Percentiles rank a stretch among this genome's conserved stretches.
Conservation (phyloP, 805 yeast genomes). For the Lipomyces starkeyi region DNA sequence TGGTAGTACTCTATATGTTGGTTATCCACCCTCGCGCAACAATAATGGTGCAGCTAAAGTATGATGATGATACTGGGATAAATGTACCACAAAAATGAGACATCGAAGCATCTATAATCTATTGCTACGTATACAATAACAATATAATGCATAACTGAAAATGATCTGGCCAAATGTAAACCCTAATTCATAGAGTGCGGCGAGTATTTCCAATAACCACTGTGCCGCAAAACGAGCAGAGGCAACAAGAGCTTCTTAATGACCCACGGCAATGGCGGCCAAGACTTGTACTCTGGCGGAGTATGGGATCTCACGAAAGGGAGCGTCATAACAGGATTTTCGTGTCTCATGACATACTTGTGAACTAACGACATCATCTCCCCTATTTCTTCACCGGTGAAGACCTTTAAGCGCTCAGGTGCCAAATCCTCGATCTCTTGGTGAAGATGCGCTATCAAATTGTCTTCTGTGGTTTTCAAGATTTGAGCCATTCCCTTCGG, state of each 20-base stretch:
- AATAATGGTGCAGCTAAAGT: no score
- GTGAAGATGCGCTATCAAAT: slow-evolving; percentile 16
- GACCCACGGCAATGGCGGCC: slow-evolving; percentile 25
- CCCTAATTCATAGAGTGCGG: slow-evolving; percentile 14
- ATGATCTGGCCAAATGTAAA: neutral
- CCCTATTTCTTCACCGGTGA: slow-evolving; percentile 9
- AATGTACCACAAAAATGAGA: no score
- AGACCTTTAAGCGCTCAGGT: slow-evolving; percentile 16
- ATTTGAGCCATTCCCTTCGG: slow-evolving; percentile 12
- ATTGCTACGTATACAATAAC: neutral
- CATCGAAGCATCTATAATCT: neutral
- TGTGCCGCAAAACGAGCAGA: slow-evolving; percentile 15
- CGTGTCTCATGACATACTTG: slow-evolving; percentile 13
- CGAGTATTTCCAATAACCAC: slow-evolving; percentile 27
- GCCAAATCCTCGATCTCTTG: slow-evolving; percentile 24
- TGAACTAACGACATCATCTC: slow-evolving; percentile 9
- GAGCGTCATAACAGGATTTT: slow-evolving; percentile 15
- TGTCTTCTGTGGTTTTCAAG: slow-evolving; percentile 12
- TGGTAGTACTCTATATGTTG: no score
- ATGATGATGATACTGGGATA: no score
- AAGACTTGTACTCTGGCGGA: slow-evolving; percentile 20
- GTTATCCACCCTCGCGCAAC: no score
- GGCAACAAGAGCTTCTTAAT: slow-evolving; percentile 20
- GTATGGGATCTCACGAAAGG: slow-evolving; percentile 23
- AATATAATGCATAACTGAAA: neutral